These are phyloP conservation scores for Naganishia sp. DNA, from an alignment of 1,284 basidiomycete genomes.

Conservation along the genomic window DNA sequence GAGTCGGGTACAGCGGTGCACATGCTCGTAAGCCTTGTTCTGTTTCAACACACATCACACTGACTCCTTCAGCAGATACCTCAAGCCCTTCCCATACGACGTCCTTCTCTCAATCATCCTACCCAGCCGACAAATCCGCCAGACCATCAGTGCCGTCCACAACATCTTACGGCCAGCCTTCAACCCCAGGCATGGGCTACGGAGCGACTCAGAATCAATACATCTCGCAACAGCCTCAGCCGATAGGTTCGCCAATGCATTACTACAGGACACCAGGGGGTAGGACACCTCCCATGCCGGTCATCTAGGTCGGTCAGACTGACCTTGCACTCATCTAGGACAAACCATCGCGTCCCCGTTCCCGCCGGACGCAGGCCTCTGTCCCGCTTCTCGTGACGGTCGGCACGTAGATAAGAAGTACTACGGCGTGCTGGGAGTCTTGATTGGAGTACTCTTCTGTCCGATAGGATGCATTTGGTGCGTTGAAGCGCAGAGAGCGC, in stretches of 20 bases:
- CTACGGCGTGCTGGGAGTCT: conserved; percentile 25
- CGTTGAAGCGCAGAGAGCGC: not conserved
- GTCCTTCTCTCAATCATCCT: conserved; percentile 2
- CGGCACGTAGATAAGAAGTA: conserved; percentile 5
- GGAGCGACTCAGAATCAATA: conserved; percentile 10
- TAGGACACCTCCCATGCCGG: not conserved
- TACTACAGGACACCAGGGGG: conserved; percentile 25
- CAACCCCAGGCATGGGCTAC: conserved; percentile 15
- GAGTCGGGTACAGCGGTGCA: conserved; percentile 5
- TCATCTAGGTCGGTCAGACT: not conserved
- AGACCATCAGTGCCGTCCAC: not conserved
- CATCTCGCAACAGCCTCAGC: conserved; percentile 9
- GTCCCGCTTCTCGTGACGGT: conserved; percentile 20
- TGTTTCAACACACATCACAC: not conserved
- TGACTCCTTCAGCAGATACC: not conserved
- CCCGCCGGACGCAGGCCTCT: conserved; percentile 15
- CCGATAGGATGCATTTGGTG: conserved; percentile 31
- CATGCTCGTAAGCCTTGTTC: not conserved
- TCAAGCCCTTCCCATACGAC: not conserved
- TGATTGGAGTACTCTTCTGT: conserved; percentile 28
- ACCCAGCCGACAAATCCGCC: conserved; percentile 7
- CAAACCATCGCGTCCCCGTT: conserved; percentile 23
- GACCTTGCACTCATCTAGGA: not conserved
- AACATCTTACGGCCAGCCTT: conserved; percentile 4
- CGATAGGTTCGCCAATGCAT: conserved; percentile 23